Base-by-base conservation (phyloP, 2,329 filamentous ascomycete species). In the Alternaria longipes region DNA sequence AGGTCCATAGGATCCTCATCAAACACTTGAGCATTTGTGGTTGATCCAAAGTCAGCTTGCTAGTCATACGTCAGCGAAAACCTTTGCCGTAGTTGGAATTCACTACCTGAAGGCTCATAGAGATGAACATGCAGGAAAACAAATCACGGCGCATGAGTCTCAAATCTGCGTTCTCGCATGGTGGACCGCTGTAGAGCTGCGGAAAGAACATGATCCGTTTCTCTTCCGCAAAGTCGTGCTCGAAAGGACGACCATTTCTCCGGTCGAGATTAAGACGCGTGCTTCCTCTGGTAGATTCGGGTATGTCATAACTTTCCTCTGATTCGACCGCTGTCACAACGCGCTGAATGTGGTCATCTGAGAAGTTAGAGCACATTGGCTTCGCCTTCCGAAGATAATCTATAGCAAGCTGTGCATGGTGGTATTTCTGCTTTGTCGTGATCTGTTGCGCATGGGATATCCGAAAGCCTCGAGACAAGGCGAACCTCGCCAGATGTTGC, bases 381-480 rank as follows among this genome's bases (percentile, higher is more conserved):
- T 64, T 66, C 42, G 51, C 59, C 45, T 64, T 66, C 16, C n/a
- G 16, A 34, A 66, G 51, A 47, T 64, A 66, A 40, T 66, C 56
- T 11, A 60, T 30, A 45, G 56, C 38, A 18, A 66, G 62, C 30
- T 62, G 8, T 11, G 30, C 59, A 51, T 55, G 26, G 32, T 51
- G 56, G 7, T 56, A 11, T 56, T 56, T 28, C 41, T 61, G 34
- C 30, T 66, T 49, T 14, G 44, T 26, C 38, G 49, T 41, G 44
- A 66, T 50, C 22, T 42, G 34, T 53, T 60, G 8, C n/a, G 56
- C 45, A n/a, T 57, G n/a, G 12, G 20, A 18, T 51, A 60, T 64
- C 20, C 30, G 18, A 30, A 66, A 66, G 16, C n/a, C 61, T 18
- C 5, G 7, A 54, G 40, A 55, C 22, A 62, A 12, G 3, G 53